phyloP scores from a whole-genome alignment of 2,329 filamentous ascomycete species.

The Paecilomyces sp. region DNA sequence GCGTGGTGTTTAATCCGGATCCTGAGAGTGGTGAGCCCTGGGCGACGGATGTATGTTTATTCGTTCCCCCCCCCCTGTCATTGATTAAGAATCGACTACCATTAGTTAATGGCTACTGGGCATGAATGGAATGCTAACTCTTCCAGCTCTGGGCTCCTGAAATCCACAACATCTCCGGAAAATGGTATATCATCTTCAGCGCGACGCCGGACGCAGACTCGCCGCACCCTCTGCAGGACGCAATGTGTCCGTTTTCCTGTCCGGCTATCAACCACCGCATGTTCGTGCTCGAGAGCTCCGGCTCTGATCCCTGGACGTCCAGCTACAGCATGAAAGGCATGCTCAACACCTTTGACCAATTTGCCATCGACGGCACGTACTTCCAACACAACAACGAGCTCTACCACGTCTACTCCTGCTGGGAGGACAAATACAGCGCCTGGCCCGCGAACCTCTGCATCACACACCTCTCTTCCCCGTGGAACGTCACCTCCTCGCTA shows the following conservation, averaged over 20 bases:
- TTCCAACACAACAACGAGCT: slow-evolving; percentile 36
- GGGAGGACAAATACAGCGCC: slow-evolving; percentile 30
- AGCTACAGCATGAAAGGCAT: slow-evolving; percentile 39
- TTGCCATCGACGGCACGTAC: slow-evolving; percentile 49
- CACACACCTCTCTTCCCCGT: slow-evolving; percentile 38
- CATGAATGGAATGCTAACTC: slow-evolving; percentile 21
- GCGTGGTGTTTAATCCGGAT: slow-evolving; percentile 30
- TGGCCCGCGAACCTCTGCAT: slow-evolving; percentile 50
- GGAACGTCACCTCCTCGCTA: slow-evolving; percentile 40
- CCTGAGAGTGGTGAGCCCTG: slow-evolving; percentile 22
- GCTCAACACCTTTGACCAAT: slow-evolving; percentile 46
- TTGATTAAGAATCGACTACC: too few species aligned
- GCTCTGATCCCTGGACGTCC: slow-evolving; percentile 39
- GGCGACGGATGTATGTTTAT: slow-evolving; percentile 22
- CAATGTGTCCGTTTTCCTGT: slow-evolving; percentile 43
- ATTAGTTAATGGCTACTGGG: too few species aligned
- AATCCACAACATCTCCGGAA: slow-evolving; percentile 39
- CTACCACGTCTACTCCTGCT: slow-evolving; percentile 37
- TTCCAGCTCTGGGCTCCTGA: slow-evolving; percentile 45
- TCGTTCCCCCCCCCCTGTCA: not conserved
- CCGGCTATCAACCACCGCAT: slow-evolving; percentile 47
- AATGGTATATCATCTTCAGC: slow-evolving; percentile 49
- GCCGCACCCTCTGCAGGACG: slow-evolving; percentile 41
- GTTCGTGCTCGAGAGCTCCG: slow-evolving; percentile 41
- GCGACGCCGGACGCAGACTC: slow-evolving; percentile 41